These are phyloP conservation scores for Sedum album DNA, from an alignment of 164 flowering plant genomes.

Conservation along the genomic window DNA sequence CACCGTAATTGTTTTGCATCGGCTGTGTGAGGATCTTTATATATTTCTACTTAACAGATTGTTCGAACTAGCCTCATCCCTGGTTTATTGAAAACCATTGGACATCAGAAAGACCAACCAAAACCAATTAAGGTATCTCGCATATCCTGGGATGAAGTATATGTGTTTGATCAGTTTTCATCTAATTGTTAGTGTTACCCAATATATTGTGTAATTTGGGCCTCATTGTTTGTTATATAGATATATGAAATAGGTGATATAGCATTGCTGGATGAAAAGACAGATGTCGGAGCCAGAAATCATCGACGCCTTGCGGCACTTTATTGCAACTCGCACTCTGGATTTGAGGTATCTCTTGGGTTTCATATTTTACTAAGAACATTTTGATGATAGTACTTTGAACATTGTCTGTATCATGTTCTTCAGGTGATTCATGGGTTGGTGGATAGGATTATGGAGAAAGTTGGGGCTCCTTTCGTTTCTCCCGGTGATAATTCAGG, in stretches of 20 bases:
- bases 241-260: slow-evolving; percentile 87
- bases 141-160: neutral
- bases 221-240: slow-evolving; percentile 18
- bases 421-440: slow-evolving; percentile 78
- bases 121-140: slow-evolving; percentile 79
- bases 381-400: no score
- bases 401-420: neutral
- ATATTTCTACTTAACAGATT: slow-evolving; percentile 29
- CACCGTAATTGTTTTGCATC: neutral
- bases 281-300: slow-evolving; percentile 78
- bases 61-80: slow-evolving; percentile 86
- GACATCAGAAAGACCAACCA: slow-evolving; percentile 82
- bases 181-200: neutral
- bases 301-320: slow-evolving; percentile 74
- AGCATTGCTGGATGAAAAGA: slow-evolving; percentile 41
- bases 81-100: slow-evolving; percentile 72
- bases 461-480: slow-evolving; percentile 50
- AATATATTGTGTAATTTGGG: neutral
- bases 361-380: neutral
- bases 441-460: slow-evolving; percentile 86
- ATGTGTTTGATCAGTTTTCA: neutral
- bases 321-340: slow-evolving; percentile 75
- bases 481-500: slow-evolving; percentile 45
- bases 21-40: neutral
- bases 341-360: slow-evolving; percentile 68